Evolutionary conservation across 1,284 basidiomycete species (phyloP).

Genomic region (Puccinia horiana): DNA sequence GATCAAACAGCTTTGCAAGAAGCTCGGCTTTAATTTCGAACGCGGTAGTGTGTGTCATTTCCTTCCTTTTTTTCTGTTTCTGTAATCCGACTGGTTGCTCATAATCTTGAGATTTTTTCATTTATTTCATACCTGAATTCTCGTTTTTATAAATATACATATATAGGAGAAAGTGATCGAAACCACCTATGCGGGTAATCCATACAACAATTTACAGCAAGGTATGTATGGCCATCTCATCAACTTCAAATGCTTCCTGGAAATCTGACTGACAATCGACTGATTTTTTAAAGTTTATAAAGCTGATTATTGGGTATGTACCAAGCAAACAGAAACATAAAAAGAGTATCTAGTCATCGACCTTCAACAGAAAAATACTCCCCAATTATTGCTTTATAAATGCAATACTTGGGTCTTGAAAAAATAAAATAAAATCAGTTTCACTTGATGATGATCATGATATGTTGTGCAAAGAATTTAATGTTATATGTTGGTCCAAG

Average conservation of each 20-base stretch:
- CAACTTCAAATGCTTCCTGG: too few species aligned
- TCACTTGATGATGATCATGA: too few species aligned
- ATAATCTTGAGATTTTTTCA: not conserved
- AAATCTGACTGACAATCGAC: not conserved
- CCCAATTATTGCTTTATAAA: too few species aligned
- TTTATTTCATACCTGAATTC: not conserved
- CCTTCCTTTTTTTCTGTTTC: not conserved
- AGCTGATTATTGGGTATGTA: constrained; percentile 25
- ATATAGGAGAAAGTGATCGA: constrained; percentile 40
- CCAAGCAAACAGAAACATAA: constrained; percentile 4
- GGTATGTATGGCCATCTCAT: constrained; percentile 2
- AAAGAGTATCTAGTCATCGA: too few species aligned
- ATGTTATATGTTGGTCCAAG: too few species aligned
- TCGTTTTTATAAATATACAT: not conserved
- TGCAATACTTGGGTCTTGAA: too few species aligned
- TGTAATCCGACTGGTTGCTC: not conserved
- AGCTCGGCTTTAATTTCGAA: constrained; percentile 36
- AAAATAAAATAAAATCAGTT: too few species aligned
- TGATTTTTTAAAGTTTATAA: constrained; percentile 10
- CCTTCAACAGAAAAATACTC: too few species aligned
- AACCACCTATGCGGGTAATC: constrained; percentile 44
- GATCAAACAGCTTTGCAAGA: constrained; percentile 25
- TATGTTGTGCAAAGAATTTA: too few species aligned
- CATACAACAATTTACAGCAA: constrained; percentile 32
- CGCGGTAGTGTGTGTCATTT: not conserved